Conservation (phyloP, 2,329 filamentous ascomycete genomes). For the Coniochaeta prunicola region DNA sequence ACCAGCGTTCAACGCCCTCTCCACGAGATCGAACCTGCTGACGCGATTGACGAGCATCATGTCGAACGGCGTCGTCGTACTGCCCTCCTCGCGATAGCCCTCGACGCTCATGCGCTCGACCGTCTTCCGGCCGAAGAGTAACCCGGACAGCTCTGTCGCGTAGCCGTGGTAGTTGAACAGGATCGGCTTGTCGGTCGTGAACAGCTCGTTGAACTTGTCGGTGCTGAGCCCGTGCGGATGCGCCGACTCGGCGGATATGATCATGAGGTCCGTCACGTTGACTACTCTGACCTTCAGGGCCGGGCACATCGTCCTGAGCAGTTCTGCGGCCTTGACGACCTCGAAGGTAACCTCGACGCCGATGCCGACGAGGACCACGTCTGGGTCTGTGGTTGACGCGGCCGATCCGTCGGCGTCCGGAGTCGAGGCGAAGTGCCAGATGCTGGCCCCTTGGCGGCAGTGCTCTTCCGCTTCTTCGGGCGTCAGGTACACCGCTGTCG, state of each 20-base stretch:
- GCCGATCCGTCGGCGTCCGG: constrained; percentile 20
- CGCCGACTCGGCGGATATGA: constrained; percentile 43
- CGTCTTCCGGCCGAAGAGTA: constrained; percentile 50
- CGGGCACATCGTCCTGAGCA: constrained; percentile 42
- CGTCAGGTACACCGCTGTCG: constrained; percentile 52
- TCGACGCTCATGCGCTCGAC: constrained; percentile 46
- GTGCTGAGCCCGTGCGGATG: constrained; percentile 52
- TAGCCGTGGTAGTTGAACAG: constrained; percentile 66
- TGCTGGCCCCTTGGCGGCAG: constrained; percentile 49
- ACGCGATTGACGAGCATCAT: constrained; percentile 61
- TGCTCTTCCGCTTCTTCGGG: constrained; percentile 53
- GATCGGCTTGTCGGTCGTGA: constrained; percentile 47
- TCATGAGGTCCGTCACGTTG: constrained; percentile 61
- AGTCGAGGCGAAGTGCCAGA: constrained; percentile 56
- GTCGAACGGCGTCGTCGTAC: constrained; percentile 61
- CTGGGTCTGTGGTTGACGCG: constrained; percentile 33
- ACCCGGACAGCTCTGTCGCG: constrained; percentile 48
- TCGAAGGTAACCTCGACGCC: constrained; percentile 61
- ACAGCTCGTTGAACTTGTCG: constrained; percentile 46
- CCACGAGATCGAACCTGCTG: constrained; percentile 52
- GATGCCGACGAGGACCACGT: constrained; percentile 57
- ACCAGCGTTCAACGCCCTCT: constrained; percentile 42
- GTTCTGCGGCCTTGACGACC: constrained; percentile 51
- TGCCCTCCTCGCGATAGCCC: constrained; percentile 58
- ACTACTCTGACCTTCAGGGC: constrained; percentile 51